Percentiles rank a stretch among this genome's conserved stretches.
phyloP scores from a whole-genome alignment of 208 protist genomes.

The Wallacemonas sp. region DNA sequence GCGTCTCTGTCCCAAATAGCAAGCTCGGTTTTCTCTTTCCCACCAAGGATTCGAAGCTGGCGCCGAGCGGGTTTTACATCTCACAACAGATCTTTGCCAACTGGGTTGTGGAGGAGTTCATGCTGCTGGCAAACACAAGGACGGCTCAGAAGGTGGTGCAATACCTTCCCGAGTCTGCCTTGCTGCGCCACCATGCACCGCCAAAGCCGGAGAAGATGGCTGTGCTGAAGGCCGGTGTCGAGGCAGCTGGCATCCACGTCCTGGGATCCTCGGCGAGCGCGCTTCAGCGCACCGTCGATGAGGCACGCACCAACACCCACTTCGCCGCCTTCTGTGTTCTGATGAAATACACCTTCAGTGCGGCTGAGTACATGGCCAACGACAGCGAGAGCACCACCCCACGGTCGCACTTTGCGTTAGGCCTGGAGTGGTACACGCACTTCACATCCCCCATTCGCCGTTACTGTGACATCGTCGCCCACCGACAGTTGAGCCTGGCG shows the following conservation, averaged over 20 bases:
- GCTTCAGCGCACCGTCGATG: slow-evolving; percentile 50
- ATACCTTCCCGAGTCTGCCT: slow-evolving; percentile 70
- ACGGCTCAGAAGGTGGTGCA: slow-evolving; percentile 87
- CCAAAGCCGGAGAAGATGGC: slow-evolving; percentile 42
- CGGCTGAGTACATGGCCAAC: slow-evolving; percentile 82
- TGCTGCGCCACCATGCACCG: slow-evolving; percentile 81
- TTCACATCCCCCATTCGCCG: slow-evolving; percentile 95
- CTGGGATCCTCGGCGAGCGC: slow-evolving; percentile 37
- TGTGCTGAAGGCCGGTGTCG: slow-evolving; percentile 24
- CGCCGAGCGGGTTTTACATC: slow-evolving; percentile 53
- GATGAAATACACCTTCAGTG: slow-evolving; percentile 71
- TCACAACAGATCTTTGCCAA: slow-evolving; percentile 67
- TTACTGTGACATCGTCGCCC: slow-evolving; percentile 92
- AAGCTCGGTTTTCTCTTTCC: slow-evolving; percentile 64
- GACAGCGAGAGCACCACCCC: slow-evolving; percentile 25
- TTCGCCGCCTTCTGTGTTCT: slow-evolving; percentile 58
- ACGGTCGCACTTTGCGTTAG: slow-evolving; percentile 89
- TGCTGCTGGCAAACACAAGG: slow-evolving; percentile 89
- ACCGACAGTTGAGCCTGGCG: slow-evolving; percentile 83
- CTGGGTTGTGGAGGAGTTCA: slow-evolving; percentile 93
- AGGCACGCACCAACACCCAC: slow-evolving; percentile 13
- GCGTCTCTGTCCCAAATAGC: slow-evolving; percentile 49
- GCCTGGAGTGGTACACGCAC: slow-evolving; percentile 90
- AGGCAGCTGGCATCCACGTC: slow-evolving; percentile 26
- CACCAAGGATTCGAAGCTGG: slow-evolving; percentile 28